These are phyloP conservation scores for Cyamopsis tetragonoloba DNA, from an alignment of 306 rosid species.

Conservation along the genomic window DNA sequence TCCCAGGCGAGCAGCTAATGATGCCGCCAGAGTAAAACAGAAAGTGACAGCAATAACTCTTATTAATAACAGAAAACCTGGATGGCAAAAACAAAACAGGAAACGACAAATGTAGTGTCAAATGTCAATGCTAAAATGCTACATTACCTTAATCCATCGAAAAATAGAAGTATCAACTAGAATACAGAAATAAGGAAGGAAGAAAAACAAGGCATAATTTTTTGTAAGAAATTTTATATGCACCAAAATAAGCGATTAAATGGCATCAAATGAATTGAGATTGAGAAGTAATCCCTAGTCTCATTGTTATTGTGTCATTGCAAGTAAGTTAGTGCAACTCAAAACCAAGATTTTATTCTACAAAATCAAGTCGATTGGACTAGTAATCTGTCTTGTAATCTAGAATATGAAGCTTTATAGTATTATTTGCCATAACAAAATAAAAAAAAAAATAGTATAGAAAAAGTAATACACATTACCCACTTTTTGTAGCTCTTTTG, in stretches of 20 bases:
- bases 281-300: no score
- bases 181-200: not conserved
- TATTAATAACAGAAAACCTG: slow-evolving; percentile 69
- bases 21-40: slow-evolving; percentile 79
- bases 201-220: no score
- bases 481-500: slow-evolving; percentile 7
- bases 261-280: not conserved
- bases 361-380: no score
- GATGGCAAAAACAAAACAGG: slow-evolving; percentile 11
- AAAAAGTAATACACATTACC: not conserved
- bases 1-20: slow-evolving; percentile 75
- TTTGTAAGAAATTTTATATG: not conserved
- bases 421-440: no score
- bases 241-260: not conserved
- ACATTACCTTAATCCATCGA: not conserved
- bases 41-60: slow-evolving; percentile 84
- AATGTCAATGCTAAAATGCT: not conserved
- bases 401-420: no score
- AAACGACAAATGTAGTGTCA: slow-evolving; percentile 26
- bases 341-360: no score
- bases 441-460: no score
- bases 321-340: no score
- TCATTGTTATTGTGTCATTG: no score
- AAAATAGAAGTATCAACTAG: not conserved
- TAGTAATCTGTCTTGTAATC: no score